These are phyloP conservation scores for Jasminum sambac DNA, from an alignment of 257 asterid species.

Conservation along the genomic window DNA sequence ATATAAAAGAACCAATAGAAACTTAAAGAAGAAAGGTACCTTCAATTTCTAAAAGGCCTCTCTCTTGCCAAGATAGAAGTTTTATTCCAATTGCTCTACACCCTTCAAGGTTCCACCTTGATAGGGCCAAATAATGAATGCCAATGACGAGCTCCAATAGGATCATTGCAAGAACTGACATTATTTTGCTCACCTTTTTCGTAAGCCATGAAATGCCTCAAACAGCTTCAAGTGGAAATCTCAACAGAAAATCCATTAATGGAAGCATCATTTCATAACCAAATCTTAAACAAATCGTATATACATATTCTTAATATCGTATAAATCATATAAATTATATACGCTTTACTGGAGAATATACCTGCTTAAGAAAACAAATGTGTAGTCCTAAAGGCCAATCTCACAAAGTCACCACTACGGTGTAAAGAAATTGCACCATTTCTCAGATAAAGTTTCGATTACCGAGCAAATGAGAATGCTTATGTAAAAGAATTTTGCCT, in stretches of 20 bases:
- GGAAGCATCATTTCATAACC: too few relatives aligned
- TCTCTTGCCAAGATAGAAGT: conserved; percentile 68
- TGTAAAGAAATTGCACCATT: conserved; percentile 21
- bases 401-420: conserved; percentile 96
- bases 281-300: too few relatives aligned
- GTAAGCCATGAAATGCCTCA: conserved; percentile 81
- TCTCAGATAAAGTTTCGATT: conserved; percentile 17
- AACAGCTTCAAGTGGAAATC: conserved; percentile 68
- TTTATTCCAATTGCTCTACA: conserved; percentile 73
- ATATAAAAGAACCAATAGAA: conserved; percentile 5
- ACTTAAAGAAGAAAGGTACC: conserved; percentile 45
- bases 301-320: too few relatives aligned
- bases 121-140: conserved; percentile 68
- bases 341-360: too few relatives aligned
- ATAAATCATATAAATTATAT: too few relatives aligned
- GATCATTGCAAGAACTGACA: conserved; percentile 58
- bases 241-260: too few relatives aligned
- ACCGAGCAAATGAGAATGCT: not conserved
- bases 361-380: conserved; percentile 97
- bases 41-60: conserved; percentile 72
- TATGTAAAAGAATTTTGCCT: conserved; percentile 42
- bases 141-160: conserved; percentile 66
- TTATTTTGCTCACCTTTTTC: conserved; percentile 49
- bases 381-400: conserved; percentile 95
- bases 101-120: conserved; percentile 87